A percentile compares a stretch with the other conserved stretches of the same genome.
Evolutionary conservation across 2,329 filamentous ascomycete species (phyloP).

Genomic region (Botrytis fragariae): DNA sequence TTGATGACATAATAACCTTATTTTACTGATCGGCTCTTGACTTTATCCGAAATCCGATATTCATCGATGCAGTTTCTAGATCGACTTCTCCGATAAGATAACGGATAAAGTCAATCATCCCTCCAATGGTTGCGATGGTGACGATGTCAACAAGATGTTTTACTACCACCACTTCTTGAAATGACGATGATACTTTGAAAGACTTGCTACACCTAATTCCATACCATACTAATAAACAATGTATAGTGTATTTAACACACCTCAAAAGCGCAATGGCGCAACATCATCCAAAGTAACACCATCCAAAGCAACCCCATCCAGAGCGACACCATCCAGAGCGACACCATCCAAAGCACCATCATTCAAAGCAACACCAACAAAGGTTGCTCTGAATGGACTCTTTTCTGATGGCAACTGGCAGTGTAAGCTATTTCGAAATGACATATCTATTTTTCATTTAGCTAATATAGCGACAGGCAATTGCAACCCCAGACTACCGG

Average conservation of each 20-base stretch:
- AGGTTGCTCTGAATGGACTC: conserved; percentile 20
- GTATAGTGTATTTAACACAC: conserved; percentile 13
- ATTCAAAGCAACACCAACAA: conserved; percentile 8
- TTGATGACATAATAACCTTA: conserved; percentile 15
- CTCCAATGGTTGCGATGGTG: conserved; percentile 4
- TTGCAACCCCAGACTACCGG: conserved; percentile 22
- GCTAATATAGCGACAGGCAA: conserved; percentile 16
- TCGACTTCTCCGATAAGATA: conserved; percentile 3
- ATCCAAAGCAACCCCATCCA: conserved; percentile 6
- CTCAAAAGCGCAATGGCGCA: conserved; percentile 14
- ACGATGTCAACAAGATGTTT: conserved; percentile 11
- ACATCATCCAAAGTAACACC: conserved; percentile 1
- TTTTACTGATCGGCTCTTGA: background rate
- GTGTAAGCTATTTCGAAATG: conserved; percentile 1
- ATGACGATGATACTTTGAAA: background rate
- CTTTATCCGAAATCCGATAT: background rate
- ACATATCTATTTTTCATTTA: too few species aligned
- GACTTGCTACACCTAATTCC: background rate
- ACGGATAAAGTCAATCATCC: background rate
- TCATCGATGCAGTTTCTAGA: background rate
- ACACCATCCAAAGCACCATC: background rate
- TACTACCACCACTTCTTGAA: background rate
- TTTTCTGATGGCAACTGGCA: conserved; percentile 22
- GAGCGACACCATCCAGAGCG: background rate
- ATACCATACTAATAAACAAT: background rate